Evolutionary conservation across 495 filamentous ascomycete genomes (phyloP), one percentile per base, ranked within the genome.

Genomic region (Aspergillus leporis): DNA sequence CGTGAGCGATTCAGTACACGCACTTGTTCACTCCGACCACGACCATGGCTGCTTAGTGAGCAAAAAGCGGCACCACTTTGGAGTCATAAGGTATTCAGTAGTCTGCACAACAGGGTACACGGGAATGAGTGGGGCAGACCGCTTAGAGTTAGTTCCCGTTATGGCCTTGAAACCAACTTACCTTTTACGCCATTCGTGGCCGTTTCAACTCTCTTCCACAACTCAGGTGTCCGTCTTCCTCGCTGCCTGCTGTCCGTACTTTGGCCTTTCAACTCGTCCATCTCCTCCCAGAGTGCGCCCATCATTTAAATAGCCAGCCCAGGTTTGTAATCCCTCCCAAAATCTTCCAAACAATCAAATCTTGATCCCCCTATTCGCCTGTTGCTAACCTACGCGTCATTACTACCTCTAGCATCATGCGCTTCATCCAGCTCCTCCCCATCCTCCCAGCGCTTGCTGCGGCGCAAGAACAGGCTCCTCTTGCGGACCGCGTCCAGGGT

Each of bases 401-500:
- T 48, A 25, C 32, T 36, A 14, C 40, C 34, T 18, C 28, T 30
- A 66, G 58, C 66, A 69, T 59, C 69, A 93, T 93, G 90, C 90
- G 87, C 69, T 83, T 90, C 75, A 78, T 85, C 60, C 78, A 84
- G 51, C 59, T 82, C 25, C 72, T 90, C 62, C 61, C 86, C 36
- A 79, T 91, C 59, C 81, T 91, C 63, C 87, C 90, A 58, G 79
- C 87, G 22, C 77, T 94, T 66, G 87, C 86, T 56, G 75, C 81
- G 52, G 89, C 88, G 70, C 81, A 92, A 80, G 78, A 88, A 75
- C 85, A 93, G 81, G 74, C 88, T 74, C 85, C 84, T 56, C 84
- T 92, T 64, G 78, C 79, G 51, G 87, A 91, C 50, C 85, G 86
- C 60, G 78, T 86, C 28, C 84, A 87, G 72, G 80, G 80, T 63